Base-by-base conservation (phyloP, 225 moss, liverwort and hornwort genomes). In the Physcomitrellopsis africana region DNA sequence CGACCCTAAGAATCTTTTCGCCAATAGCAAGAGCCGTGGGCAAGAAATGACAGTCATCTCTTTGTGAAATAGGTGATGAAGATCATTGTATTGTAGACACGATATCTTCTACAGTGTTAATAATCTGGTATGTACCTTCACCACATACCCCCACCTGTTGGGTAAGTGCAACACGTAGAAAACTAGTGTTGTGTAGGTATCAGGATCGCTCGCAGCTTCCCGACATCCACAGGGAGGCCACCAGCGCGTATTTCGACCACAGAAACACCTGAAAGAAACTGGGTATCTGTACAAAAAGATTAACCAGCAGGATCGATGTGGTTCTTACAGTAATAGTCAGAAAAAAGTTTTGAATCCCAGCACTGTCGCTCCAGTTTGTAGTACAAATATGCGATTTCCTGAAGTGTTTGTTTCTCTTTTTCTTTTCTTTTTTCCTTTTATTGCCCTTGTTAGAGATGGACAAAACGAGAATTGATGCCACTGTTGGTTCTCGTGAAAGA, bases 101-200 rank as follows among this genome's bases (percentile, higher is more conserved):
- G 72, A 67, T 75, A 32, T 72, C 32, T 2, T 4, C 17, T 67
- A 56, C 56, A 51, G 72, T 77, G 11, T 3, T 54, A 66, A 37
- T 37, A 78, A 74, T 44, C 55, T 79, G 48, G 70, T 70, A 71
- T 79, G 47, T 65, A 51, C 51, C 64, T 73, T 46, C 32, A 37
- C 32, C 32, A 37, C 7, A 2, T 2, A 37, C 32, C 32, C 7
- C 32, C 32, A 63, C 23, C 51, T 68, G 48, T 57, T 70, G 69
- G 51, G 27, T 64, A 14, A 68, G n/a, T 74, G 42, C 22, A 72
- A 1, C 54, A 62, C 59, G 2, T 61, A 68, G 76, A 23, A 24
- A 67, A 26, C 20, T 18, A 55, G 17, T 37, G 20, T 49, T 71
- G 67, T 29, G 69, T n/a, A 58, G 64, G 68, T 58, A 11, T 63